Conservation (phyloP, 352 stramenopile genomes). For the Phytophthora ohioensis region DNA sequence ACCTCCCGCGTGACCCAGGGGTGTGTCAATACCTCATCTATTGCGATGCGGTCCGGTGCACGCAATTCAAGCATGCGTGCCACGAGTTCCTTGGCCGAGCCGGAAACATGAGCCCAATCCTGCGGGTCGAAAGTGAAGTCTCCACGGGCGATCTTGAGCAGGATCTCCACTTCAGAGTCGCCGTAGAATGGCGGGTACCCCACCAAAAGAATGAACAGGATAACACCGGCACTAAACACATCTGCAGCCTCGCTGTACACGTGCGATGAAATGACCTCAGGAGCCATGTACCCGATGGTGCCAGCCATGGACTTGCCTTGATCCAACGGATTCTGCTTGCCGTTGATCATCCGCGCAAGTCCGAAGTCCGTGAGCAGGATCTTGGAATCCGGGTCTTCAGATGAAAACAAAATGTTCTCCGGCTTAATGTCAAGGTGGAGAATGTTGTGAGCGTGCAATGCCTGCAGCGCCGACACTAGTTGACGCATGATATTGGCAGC, state of each 20-base stretch:
- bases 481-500: constrained; percentile 72
- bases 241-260: constrained; percentile 73
- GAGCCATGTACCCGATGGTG: constrained; percentile 83
- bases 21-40: constrained; percentile 69
- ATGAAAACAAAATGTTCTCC: constrained; percentile 82
- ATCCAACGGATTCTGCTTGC: constrained; percentile 72
- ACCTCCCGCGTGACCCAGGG: constrained; percentile 62
- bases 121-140: constrained; percentile 75
- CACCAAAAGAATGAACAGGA: constrained; percentile 82
- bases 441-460: constrained; percentile 80
- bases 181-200: constrained; percentile 82
- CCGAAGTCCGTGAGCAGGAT: constrained; percentile 85
- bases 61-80: constrained; percentile 77
- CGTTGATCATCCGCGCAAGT: constrained; percentile 78
- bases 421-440: constrained; percentile 84
- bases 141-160: constrained; percentile 79
- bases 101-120: constrained; percentile 71
- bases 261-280: constrained; percentile 76
- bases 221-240: constrained; percentile 85
- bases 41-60: constrained; percentile 75
- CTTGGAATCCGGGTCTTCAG: constrained; percentile 53
- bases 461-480: constrained; percentile 69
- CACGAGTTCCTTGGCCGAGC: constrained; percentile 70
- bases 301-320: constrained; percentile 72
- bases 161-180: constrained; percentile 78